Conservation (phyloP, 2,329 filamentous ascomycete genomes). For the Arachnomyces sp. region DNA sequence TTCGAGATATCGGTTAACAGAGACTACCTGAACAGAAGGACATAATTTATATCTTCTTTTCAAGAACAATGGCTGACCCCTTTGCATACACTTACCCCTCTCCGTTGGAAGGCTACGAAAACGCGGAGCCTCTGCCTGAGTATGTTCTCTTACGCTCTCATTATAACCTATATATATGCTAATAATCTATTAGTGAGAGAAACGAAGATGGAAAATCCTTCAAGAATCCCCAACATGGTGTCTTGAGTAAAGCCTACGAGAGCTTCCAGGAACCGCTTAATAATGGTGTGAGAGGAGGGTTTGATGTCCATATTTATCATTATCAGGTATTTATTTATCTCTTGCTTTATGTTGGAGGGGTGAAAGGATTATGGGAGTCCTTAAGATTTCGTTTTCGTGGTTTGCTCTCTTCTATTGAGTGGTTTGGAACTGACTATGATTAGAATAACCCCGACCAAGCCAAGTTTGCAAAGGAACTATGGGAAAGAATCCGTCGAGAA, state of each 20-base stretch:
- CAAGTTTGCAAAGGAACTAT: constrained; percentile 63
- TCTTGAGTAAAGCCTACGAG: constrained; percentile 61
- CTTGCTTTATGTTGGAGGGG: constrained; percentile 8
- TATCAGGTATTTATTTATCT: constrained; percentile 41
- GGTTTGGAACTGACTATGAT: constrained; percentile 1
- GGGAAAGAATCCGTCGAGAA: constrained; percentile 71
- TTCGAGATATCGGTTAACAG: no score
- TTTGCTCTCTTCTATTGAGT: no score
- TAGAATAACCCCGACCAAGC: constrained; percentile 54
- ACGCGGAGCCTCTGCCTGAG: constrained; percentile 40
- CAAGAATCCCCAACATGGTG: constrained; percentile 56
- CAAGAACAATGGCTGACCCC: constrained; percentile 49
- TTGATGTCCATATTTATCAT: constrained; percentile 85
- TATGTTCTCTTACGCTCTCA: constrained; percentile 15
- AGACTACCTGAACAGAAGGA: no score
- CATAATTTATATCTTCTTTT: no score
- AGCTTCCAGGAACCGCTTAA: constrained; percentile 61
- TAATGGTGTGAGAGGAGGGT: constrained; percentile 61
- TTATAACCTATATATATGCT: background rate
- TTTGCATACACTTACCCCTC: constrained; percentile 49
- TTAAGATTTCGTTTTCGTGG: no score
- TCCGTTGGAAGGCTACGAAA: constrained; percentile 46
- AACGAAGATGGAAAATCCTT: constrained; percentile 70
- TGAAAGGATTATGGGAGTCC: no score
- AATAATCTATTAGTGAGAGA: constrained; percentile 41